Percentiles rank a stretch among this genome's conserved stretches.
These are phyloP conservation scores for Escovopsis weberi DNA, from an alignment of 2,329 filamentous ascomycete genomes.

Conservation along the genomic window DNA sequence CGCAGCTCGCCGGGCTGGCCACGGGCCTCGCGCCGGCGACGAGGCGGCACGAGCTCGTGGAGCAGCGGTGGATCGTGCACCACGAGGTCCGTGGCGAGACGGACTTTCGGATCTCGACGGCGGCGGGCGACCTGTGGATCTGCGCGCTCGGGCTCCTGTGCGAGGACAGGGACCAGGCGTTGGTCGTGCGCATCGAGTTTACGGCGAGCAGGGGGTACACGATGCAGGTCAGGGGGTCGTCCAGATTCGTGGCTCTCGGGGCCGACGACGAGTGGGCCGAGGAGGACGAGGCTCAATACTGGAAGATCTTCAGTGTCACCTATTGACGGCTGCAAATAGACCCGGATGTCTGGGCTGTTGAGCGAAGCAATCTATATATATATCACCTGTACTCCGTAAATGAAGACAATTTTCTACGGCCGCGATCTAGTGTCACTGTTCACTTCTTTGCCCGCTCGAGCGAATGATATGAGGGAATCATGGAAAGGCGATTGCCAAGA, in stretches of 20 bases:
- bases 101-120: constrained; percentile 14
- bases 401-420: too few species aligned
- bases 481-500: too few species aligned
- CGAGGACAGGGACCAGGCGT: constrained; percentile 1
- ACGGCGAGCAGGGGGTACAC: constrained; percentile 9
- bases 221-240: constrained; percentile 4
- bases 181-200: constrained; percentile 9
- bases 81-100: constrained; percentile 15
- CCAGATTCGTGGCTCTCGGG: constrained; percentile 1
- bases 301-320: neutral
- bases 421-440: too few species aligned
- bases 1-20: constrained; percentile 14
- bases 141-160: constrained; percentile 5
- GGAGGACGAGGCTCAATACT: neutral
- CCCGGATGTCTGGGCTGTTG: too few species aligned
- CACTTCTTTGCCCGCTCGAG: too few species aligned
- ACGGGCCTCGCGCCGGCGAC: neutral
- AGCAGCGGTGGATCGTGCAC: constrained; percentile 37
- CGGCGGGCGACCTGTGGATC: constrained; percentile 10
- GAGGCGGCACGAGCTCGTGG: constrained; percentile 20
- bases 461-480: too few species aligned
- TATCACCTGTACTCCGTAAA: neutral
- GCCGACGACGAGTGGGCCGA: neutral
- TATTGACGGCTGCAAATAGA: neutral
- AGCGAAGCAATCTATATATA: neutral